Base-by-base conservation (phyloP, 2,329 filamentous ascomycete species). In the Fusarium nanum region DNA sequence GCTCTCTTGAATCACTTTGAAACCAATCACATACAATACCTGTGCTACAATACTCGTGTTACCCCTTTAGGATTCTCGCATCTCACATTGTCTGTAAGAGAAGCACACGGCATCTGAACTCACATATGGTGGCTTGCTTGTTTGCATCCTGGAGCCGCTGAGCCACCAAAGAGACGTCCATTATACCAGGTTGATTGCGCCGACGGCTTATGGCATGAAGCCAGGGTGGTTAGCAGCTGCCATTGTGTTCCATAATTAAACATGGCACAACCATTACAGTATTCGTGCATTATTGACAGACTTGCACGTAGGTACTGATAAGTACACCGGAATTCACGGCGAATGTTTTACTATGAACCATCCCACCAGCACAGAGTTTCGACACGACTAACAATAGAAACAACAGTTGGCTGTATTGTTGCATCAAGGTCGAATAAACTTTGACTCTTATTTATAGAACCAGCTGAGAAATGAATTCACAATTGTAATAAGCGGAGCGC, bases 141-240 rank as follows among this genome's bases (percentile, higher is more conserved):
- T 28, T 32, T 20, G 18, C 62, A 45, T 49, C 34, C 50, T 23
- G 27, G 18, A 60, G 25, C 64, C 20, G 62, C 73, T 74, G 60
- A 75, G 73, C 73, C 73, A 75, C 73, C 32, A 14, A 37, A 30
- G 28, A 28, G 58, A 73, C 71, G 73, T 75, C 71, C 71, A 75
- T 57, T 40, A 28, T 22, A 53, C 53, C 46, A 52, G 42, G 49
- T 47, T 54, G 47, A 62, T 72, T 70, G 52, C 68, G 56, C 65
- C 45, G 58, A 61, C 56, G 30, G 28, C 45, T 58, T 25, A 56
- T 37, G 30, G 32, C 32, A 34, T 40, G 16, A 45, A 41, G 28
- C 18, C 23, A 41, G 25, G 23, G 30, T 42, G 40, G 14, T 32
- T 14, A 25, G 22, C 7, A 49, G 23, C 28, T n/a, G 25, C 32